Evolutionary conservation across 306 rosid species (phyloP).

Genomic region (Cicer chorassanicum): DNA sequence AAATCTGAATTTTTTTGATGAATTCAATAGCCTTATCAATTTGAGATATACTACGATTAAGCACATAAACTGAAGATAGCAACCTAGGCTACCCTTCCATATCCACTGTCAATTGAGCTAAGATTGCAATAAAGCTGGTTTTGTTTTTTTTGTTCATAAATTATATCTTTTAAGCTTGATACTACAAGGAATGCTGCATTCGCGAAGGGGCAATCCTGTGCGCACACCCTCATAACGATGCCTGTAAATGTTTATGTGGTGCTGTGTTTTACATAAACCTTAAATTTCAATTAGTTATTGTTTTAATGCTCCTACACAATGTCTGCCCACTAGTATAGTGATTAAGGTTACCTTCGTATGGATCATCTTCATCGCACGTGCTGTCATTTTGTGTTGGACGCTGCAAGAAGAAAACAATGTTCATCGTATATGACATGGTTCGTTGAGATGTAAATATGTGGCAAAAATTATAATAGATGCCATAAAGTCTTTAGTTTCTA

Average conservation of each 20-base stretch:
- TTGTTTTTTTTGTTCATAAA: background rate
- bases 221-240: constrained; percentile 8
- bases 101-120: background rate
- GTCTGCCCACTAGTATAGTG: constrained; percentile 18
- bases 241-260: constrained; percentile 27
- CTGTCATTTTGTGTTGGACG: constrained; percentile 48
- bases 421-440: constrained; percentile 39
- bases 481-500: constrained; percentile 6
- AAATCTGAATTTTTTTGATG: background rate
- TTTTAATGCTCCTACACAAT: constrained; percentile 40
- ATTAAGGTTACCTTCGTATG: constrained; percentile 56
- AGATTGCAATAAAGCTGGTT: background rate
- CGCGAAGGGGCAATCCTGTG: background rate
- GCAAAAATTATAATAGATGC: constrained; percentile 6
- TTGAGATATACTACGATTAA: background rate
- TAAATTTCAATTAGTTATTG: constrained; percentile 6
- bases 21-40: constrained; percentile 5
- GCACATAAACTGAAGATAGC: background rate
- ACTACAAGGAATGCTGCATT: background rate
- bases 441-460: background rate
- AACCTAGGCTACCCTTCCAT: background rate
- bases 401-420: constrained; percentile 56
- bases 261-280: constrained; percentile 15
- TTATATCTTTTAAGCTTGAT: background rate
- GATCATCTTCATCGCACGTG: constrained; percentile 47